Conservation (phyloP, 768 basidiomycete species). For the Tulasnella sp. region DNA sequence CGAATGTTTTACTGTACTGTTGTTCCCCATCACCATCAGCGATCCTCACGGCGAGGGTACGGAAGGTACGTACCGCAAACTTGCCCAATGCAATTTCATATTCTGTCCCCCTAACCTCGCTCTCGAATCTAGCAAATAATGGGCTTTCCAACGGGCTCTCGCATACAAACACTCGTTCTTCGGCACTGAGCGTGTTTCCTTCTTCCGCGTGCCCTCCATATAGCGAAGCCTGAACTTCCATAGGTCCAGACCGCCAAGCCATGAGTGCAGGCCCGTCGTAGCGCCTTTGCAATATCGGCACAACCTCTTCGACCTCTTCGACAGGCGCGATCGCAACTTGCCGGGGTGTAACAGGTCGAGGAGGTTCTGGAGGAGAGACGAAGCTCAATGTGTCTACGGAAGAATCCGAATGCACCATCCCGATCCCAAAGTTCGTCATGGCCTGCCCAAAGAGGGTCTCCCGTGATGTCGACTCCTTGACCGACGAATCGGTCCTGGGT, state of each 20-base stretch:
- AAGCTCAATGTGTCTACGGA: no score
- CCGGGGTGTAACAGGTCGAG: neutral
- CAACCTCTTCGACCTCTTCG: neutral
- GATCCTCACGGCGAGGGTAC: neutral
- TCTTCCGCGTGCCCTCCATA: constrained; percentile 11
- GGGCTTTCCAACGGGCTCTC: neutral
- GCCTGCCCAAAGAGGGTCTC: no score
- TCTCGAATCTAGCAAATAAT: constrained; percentile 7
- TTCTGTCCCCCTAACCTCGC: neutral
- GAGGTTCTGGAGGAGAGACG: neutral
- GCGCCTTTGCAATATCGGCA: no score
- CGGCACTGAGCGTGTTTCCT: constrained; percentile 3
- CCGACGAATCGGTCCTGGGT: neutral
- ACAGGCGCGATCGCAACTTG: neutral
- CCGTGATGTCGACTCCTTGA: neutral
- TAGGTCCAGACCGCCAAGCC: constrained; percentile 7
- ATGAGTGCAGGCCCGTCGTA: neutral
- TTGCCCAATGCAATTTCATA: constrained; percentile 8
- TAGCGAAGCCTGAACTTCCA: constrained; percentile 11
- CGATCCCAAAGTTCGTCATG: no score
- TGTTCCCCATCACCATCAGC: neutral
- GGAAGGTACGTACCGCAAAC: constrained; percentile 1
- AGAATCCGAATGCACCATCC: no score
- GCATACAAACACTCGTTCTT: constrained; percentile 3
- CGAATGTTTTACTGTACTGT: constrained; percentile 11